Evolutionary conservation across 495 filamentous ascomycete genomes (phyloP), one percentile per base, ranked within the genome.

Genomic region (Chlorociboria aeruginascens): DNA sequence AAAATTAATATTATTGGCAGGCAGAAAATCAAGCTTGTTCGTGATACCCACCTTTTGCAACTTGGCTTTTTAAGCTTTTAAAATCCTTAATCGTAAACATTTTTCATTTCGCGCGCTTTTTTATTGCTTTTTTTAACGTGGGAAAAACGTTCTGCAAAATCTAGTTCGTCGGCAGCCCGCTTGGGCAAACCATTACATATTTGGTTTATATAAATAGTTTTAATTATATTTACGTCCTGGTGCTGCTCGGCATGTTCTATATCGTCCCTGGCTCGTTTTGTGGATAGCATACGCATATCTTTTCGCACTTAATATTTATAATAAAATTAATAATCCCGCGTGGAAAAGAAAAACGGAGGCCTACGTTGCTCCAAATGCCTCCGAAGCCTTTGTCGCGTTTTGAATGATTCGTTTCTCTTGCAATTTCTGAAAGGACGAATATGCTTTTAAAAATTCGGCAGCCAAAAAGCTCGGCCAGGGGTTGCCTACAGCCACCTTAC

Each of bases 291-390:
- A 55, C 43, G 28, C 40, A 55, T 38, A 55, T 43, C 49, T 55
- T 48, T 39, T 51, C 52, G 43, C 52, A 55, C 49, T 49, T 41
- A 28, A 55, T 35, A 47, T 55, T 48, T 55, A 41, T 20, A 51
- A 42, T 30, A 46, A 42, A 51, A 45, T 55, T 51, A 55, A 55
- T 34, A 55, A 37, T 37, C 43, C 39, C 40, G 40, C 32, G 35
- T 45, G 20, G 28, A 39, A 36, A 12, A 45, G 48, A 43, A 40
- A 51, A 29, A 49, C 38, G 32, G 46, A 13, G 40, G 45, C 52
- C 45, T 55, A 44, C 52, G 52, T 51, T 51, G 42, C 45, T 55
- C 40, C 32, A 55, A 55, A 51, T 55, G 52, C 25, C 52, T 41
- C 48, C 48, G 48, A 45, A 55, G 48, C 32, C 36, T 49, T 42